Percentiles rank a stretch among this genome's conserved stretches.
phyloP scores from a whole-genome alignment of 2,329 filamentous ascomycete species.

The Fusarium temperatum region DNA sequence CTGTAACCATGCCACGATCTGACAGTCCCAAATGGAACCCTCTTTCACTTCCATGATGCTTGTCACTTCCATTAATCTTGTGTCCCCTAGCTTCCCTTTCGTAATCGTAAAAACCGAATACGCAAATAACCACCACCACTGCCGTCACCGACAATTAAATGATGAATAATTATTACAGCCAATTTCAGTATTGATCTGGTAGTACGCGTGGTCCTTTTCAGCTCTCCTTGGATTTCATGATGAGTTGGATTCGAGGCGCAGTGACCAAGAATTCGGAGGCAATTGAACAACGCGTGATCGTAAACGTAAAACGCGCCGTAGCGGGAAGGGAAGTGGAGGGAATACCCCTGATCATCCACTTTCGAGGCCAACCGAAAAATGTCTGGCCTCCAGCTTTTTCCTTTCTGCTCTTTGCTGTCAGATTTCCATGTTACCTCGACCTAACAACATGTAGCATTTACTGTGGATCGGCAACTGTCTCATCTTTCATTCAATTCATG shows the following conservation, averaged over 20 bases:
- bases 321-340: slow-evolving; percentile 25
- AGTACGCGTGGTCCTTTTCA: slow-evolving; percentile 1
- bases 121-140: slow-evolving; percentile 2
- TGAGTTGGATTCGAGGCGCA: slow-evolving; percentile 2
- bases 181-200: slow-evolving; percentile 3
- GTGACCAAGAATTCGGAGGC: neutral
- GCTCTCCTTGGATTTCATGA: neutral
- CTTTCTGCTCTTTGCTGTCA: neutral
- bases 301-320: slow-evolving; percentile 20
- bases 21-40: neutral
- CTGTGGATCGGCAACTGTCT: neutral
- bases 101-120: slow-evolving; percentile 37
- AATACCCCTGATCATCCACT: slow-evolving; percentile 29
- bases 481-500: neutral
- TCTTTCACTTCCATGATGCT: neutral
- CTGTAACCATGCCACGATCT: neutral
- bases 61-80: neutral
- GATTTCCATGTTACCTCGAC: slow-evolving; percentile 15
- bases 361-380: slow-evolving; percentile 24
- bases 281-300: neutral
- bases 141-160: neutral
- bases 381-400: neutral
- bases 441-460: neutral
- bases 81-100: neutral
- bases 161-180: slow-evolving; percentile 2